Conservation (phyloP, 2,329 filamentous ascomycete genomes). For the Fusarium caatingaense region DNA sequence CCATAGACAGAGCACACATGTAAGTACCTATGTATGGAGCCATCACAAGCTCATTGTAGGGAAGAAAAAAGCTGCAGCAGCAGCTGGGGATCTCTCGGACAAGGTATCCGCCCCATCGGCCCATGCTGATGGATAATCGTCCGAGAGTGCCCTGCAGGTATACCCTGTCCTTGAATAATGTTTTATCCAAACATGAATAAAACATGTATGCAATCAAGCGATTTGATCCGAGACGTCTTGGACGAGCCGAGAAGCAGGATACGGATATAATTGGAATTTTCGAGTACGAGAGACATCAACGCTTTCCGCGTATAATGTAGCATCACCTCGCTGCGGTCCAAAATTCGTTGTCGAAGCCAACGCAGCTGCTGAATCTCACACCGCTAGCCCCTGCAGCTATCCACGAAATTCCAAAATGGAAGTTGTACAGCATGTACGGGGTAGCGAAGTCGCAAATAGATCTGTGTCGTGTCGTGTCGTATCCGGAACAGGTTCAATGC, state of each 20-base stretch:
- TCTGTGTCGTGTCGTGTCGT: conserved; percentile 6
- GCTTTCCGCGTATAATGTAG: not conserved
- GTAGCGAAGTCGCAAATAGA: conserved; percentile 20
- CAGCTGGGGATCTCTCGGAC: conserved; percentile 23
- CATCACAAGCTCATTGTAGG: not conserved
- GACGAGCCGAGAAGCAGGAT: not conserved
- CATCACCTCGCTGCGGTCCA: not conserved
- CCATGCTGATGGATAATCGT: conserved; percentile 45
- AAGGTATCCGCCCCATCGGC: conserved; percentile 39
- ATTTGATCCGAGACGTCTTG: conserved; percentile 8
- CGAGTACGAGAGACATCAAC: not conserved
- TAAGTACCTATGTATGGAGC: not conserved
- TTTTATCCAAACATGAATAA: conserved; percentile 18
- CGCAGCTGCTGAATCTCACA: conserved; percentile 8
- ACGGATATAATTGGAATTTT: not conserved
- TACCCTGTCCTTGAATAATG: conserved; percentile 11
- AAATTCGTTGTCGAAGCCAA: conserved; percentile 7
- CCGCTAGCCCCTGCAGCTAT: conserved; percentile 12
- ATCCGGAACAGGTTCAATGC: conserved; percentile 1
- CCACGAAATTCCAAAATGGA: conserved; percentile 29
- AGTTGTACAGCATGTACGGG: conserved; percentile 25
- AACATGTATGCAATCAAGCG: conserved; percentile 13
- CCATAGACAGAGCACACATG: not conserved
- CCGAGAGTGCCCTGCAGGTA: conserved; percentile 43
- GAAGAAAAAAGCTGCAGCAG: not conserved